A percentile compares a stretch with the other conserved stretches of the same genome.
Conservation (phyloP, 164 flowering plant species). For the Stephania japonica region DNA sequence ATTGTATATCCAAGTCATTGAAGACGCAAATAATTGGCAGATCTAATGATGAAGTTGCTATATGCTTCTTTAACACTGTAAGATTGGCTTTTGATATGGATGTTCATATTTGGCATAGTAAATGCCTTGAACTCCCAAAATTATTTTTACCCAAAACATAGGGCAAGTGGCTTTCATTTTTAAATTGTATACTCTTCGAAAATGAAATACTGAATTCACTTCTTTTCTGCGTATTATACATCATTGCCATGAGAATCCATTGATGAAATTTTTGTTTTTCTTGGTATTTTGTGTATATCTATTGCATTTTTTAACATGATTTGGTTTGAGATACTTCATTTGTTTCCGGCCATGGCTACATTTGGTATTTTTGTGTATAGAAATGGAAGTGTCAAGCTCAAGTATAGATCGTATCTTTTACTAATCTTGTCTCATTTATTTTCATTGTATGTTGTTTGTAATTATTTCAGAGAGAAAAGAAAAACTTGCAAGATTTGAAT, state of each 20-base stretch:
- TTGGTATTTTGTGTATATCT: neutral
- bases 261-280: neutral
- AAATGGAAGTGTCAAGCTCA: too few species aligned
- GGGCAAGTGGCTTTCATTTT: neutral
- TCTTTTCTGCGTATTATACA: neutral
- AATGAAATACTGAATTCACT: neutral
- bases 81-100: conserved; percentile 20
- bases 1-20: conserved; percentile 63
- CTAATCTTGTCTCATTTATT: neutral
- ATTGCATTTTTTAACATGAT: neutral
- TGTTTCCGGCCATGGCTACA: neutral
- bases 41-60: conserved; percentile 79
- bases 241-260: neutral
- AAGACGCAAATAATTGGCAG: conserved; percentile 76
- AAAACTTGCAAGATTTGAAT: conserved; percentile 77
- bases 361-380: too few species aligned
- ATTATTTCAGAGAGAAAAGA: conserved; percentile 65
- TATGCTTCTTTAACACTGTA: conserved; percentile 96
- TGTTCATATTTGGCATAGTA: neutral
- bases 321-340: neutral
- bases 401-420: too few species aligned
- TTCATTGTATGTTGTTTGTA: conserved; percentile 2
- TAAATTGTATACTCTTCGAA: neutral
- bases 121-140: neutral
- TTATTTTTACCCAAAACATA: too few species aligned